Base-by-base conservation (phyloP, 768 basidiomycete genomes). In the Tricholoma terreum region DNA sequence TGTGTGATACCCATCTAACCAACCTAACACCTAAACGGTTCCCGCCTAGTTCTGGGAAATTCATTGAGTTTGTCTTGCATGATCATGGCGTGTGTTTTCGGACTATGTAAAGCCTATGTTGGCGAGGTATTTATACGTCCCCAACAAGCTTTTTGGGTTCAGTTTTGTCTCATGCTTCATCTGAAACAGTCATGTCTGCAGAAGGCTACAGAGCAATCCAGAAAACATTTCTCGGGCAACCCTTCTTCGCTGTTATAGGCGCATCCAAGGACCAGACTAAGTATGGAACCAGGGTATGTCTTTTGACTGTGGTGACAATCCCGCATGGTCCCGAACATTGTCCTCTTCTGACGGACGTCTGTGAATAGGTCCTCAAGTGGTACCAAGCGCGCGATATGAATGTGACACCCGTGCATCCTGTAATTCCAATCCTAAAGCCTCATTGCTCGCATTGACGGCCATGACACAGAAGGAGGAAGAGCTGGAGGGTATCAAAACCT, bases 181-280 rank as follows among this genome's bases (percentile, higher is more conserved):
- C 48, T 46, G 35, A 58, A 45, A 31, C 48, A 31, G 52, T 22
- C 31, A 55, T 57, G 51, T n/a, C 56, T 30, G 58, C 56, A 42
- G 66, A 70, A 61, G 59, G 64, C 31, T 65, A 61, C 19, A 64
- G 66, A 56, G 66, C 73, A 60, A 64, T 75, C 42, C 77, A 85
- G 57, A 80, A 81, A 56, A 73, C 78, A 62, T 93, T 93, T 71
- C 68, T 93, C 40, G 75, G 80, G 7, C 80, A 84, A 11, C 76
- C 86, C 6, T 67, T 75, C 58, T 94, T 80, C 55, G 92, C 90
- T 31, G 91, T 94, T 24, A 83, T 91, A 12, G 92, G 92, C 21
- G 90, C 90, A 4, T 92, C 89, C 43, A 92, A 85, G 60, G 87
- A 93, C 71, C 78, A 82, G 64, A 76, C 75, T 56, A 94, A 93